Evolutionary conservation across 495 filamentous ascomycete species (phyloP), one percentile per base, ranked within the genome.

Genomic region (Pseudoneurospora amorphoporcata): DNA sequence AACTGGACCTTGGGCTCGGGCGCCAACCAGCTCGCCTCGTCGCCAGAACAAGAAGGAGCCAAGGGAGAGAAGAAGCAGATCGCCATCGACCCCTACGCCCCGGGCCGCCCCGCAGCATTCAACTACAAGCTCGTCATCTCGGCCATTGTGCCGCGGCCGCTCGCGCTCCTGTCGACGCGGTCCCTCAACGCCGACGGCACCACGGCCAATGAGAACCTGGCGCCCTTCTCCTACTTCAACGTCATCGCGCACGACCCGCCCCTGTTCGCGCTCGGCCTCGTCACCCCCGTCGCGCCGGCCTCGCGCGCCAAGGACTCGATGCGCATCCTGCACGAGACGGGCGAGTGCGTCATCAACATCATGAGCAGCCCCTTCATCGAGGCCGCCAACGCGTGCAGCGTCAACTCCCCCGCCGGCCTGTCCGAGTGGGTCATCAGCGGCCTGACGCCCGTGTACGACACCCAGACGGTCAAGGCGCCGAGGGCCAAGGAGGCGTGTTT

Each of bases 121-220:
- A 98, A 98, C 83, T 98, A 98, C 85, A 97, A 97, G 83, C 89
- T 98, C 12, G 85, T 98, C 19, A 97, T 98, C 81, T 92, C 89
- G 2, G 92, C 89, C 37, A 90, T 98, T 75, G 88, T 96, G 32
- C 95, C 95, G 0, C 87, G 95, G 29, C 95, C 95, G 68, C 86
- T 90, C 74, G 87, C 84, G 58, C 86, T 90, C 76, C 77, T 89
- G 4, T 87, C 84, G 0, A 86, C 88, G 37, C 75, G 79, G 70
- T 83, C 83, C 35, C 72, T 80, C 32, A 84, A 86, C 53, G 82
- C 80, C 32, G 84, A 86, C 53, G 82, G 73, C 86, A 85, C 4
- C 17, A 39, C 37, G 10, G 23, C 23, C 23, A 23, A 23, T 23
- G 75, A 76, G 19, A 98, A 98, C 81, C 86, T 98, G 6, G 92